phyloP scores from a whole-genome alignment of 2,329 filamentous ascomycete genomes.

The Calonectria pseudoturangicola region DNA sequence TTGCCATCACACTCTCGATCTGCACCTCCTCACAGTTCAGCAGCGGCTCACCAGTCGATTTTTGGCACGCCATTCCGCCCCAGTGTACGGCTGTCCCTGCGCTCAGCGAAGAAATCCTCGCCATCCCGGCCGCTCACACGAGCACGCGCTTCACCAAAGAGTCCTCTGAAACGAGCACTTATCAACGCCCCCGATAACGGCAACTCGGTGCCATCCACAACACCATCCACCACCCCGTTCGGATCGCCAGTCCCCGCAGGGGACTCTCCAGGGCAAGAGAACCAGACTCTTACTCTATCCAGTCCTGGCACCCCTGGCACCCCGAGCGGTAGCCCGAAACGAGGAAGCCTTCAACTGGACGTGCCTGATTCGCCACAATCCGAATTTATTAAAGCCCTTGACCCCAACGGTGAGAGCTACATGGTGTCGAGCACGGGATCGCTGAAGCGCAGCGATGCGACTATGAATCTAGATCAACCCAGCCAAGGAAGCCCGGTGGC shows the following conservation, averaged over 20 bases:
- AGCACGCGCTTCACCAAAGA: slow-evolving; percentile 83
- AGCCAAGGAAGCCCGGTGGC: slow-evolving; percentile 89
- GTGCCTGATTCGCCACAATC: slow-evolving; percentile 72
- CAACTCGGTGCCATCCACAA: slow-evolving; percentile 75
- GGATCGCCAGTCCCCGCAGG: slow-evolving; percentile 55
- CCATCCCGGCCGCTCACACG: slow-evolving; percentile 75
- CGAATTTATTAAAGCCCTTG: slow-evolving; percentile 70
- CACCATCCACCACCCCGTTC: slow-evolving; percentile 43
- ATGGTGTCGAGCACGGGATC: slow-evolving; percentile 78
- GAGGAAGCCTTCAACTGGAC: slow-evolving; percentile 76
- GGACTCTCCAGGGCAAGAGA: slow-evolving; percentile 66
- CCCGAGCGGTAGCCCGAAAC: slow-evolving; percentile 64
- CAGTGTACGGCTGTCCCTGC: slow-evolving; percentile 79
- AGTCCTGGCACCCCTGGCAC: slow-evolving; percentile 49
- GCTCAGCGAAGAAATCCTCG: slow-evolving; percentile 73
- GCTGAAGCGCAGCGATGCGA: slow-evolving; percentile 92
- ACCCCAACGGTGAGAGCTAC: slow-evolving; percentile 61
- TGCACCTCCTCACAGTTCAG: slow-evolving; percentile 59
- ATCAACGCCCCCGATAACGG: slow-evolving; percentile 81
- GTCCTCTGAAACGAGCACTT: slow-evolving; percentile 86
- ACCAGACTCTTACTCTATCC: slow-evolving; percentile 62
- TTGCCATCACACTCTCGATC: slow-evolving; percentile 58
- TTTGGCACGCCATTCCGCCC: slow-evolving; percentile 78
- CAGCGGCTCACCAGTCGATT: slow-evolving; percentile 65
- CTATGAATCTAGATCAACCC: slow-evolving; percentile 89